Conservation (phyloP, 139 green algal genomes). For the Astrephomene gubernaculifera region DNA sequence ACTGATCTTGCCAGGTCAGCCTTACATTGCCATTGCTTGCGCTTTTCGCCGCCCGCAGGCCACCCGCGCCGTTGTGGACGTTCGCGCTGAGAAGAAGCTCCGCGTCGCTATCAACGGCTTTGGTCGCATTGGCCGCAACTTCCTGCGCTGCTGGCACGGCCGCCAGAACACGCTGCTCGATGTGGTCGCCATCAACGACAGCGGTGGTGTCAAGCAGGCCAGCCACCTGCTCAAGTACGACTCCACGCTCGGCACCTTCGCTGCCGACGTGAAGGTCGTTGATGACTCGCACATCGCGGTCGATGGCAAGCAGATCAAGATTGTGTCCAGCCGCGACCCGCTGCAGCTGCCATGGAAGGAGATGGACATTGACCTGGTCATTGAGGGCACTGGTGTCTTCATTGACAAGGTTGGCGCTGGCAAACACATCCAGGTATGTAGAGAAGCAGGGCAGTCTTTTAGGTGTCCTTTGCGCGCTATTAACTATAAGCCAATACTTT, state of each 20-base stretch:
- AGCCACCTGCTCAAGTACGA: slow-evolving; percentile 99
- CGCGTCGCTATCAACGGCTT: slow-evolving; percentile 99
- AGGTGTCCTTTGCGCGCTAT: too few species aligned
- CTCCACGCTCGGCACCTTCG: slow-evolving; percentile 97
- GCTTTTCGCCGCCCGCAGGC: slow-evolving; percentile 24
- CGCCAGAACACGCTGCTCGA: slow-evolving; percentile 87
- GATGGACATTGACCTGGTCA: slow-evolving; percentile 94
- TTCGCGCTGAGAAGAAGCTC: slow-evolving; percentile 88
- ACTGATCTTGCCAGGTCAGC: too few species aligned
- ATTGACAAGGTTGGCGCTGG: slow-evolving; percentile 86
- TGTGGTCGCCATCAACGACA: slow-evolving; percentile 97
- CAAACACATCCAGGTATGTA: slow-evolving; percentile 88
- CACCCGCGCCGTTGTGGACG: slow-evolving; percentile 42
- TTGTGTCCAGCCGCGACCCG: slow-evolving; percentile 97
- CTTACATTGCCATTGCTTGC: too few species aligned
- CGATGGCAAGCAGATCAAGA: slow-evolving; percentile 94
- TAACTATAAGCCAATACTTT: too few species aligned
- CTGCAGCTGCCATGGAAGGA: slow-evolving; percentile 95
- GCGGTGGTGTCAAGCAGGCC: slow-evolving; percentile 96
- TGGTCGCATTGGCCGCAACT: slow-evolving; percentile 97
- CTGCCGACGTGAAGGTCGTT: slow-evolving; percentile 93
- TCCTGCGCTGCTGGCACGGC: slow-evolving; percentile 91
- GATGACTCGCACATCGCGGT: slow-evolving; percentile 92
- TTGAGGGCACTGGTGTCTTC: slow-evolving; percentile 98
- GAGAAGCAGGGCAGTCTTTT: too few species aligned